phyloP scores from a whole-genome alignment of 169 alveolate genomes.

The Cryptosporidium parvum region DNA sequence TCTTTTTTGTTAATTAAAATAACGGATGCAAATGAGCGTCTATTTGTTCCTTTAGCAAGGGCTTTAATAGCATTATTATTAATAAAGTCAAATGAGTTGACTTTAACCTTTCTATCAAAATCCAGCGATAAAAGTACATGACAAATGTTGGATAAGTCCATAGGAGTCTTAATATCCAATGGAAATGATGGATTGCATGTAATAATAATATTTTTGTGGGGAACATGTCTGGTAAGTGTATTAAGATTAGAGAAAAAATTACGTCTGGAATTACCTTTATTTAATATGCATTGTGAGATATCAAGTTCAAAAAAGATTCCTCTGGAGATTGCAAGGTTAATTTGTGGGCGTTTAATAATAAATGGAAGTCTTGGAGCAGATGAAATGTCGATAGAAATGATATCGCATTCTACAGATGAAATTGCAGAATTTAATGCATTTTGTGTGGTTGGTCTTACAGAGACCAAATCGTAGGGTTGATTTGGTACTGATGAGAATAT shows the following conservation, averaged over 20 bases:
- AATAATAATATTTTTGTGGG: conserved; percentile 48
- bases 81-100: conserved; percentile 36
- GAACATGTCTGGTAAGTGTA: conserved; percentile 50
- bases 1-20: conserved; percentile 15
- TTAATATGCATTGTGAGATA: conserved; percentile 18
- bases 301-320: conserved; percentile 69
- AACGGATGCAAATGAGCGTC: conserved; percentile 54
- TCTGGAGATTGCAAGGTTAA: conserved; percentile 55
- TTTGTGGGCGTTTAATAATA: conserved; percentile 46
- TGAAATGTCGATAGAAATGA: conserved; percentile 44
- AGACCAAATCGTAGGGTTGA: conserved; percentile 50
- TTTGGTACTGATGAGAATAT: conserved; percentile 40
- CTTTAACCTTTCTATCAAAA: conserved; percentile 39
- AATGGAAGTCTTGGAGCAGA: conserved; percentile 59
- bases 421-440: conserved; percentile 50
- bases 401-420: conserved; percentile 66
- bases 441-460: conserved; percentile 72
- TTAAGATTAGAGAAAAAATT: conserved; percentile 36
- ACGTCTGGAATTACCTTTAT: conserved; percentile 57
- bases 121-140: conserved; percentile 41
- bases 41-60: conserved; percentile 56
- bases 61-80: conserved; percentile 41
- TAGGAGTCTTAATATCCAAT: conserved; percentile 43
- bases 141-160: conserved; percentile 60
- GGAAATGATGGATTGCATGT: conserved; percentile 28